Evolutionary conservation across 139 green algal genomes (phyloP), one percentile per base, ranked within the genome.

Genomic region (Nannochloris sp.): DNA sequence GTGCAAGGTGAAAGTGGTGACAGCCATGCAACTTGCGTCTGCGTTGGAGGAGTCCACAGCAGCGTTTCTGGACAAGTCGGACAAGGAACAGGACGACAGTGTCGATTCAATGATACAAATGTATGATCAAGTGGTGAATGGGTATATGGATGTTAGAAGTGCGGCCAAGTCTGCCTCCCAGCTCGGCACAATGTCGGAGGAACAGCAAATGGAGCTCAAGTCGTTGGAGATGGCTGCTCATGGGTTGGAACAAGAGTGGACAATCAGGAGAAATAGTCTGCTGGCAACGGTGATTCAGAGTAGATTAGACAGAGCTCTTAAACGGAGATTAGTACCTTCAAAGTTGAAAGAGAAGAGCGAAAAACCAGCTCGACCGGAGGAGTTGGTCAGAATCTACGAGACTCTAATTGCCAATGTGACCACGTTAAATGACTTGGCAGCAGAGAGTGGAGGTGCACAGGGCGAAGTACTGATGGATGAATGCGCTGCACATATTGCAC

Each of bases 111-210:
- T 58, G 21, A 55, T 89, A 23, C 43, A 55, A 12, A 64, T 82
- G 29, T 87, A 84, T 58, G 88, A 94, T 65, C 82, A 75, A 44
- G 50, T 75, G 29, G 81, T 91, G 36, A 68, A 69, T 19, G 54
- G 57, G 1, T 78, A 75, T 43, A 29, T n/a, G 40, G 57, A 69
- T 62, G 71, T 68, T 15, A 50, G 62, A 19, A 43, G 44, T 1
- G 64, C 60, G 10, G 58, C 68, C 37, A 59, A 44, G 54, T 48
- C 44, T 16, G 37, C 31, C 21, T 44, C 75, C 18, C 58, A 68
- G 40, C 65, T 79, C 36, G 57, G 73, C 15, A 36, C 4, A 27
- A 21, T 27, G 21, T 21, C 25, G 21, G 36, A 59, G 19, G 64
- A 61, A 55, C 24, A 61, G 46, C 62, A 62, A 24, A 21, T n/a